These are phyloP conservation scores for Debaryomycetaceae sp. DNA, from an alignment of 1,139 yeast genomes.

Conservation along the genomic window DNA sequence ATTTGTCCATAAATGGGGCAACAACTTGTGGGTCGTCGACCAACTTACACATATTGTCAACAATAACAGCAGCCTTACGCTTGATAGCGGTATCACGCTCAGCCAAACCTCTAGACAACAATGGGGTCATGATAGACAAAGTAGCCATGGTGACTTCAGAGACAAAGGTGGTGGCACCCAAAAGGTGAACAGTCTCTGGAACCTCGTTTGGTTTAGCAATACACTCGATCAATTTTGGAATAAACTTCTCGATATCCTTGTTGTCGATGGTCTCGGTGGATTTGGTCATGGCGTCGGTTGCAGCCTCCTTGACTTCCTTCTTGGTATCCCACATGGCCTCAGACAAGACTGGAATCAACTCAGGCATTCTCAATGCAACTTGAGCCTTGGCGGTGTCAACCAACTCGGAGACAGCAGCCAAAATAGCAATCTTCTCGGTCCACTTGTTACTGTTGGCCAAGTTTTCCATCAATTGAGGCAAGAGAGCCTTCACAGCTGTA, in stretches of 20 bases:
- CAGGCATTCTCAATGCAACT: constrained; percentile 98
- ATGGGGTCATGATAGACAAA: constrained; percentile 98
- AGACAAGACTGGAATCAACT: constrained; percentile 94
- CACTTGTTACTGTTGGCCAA: constrained; percentile 82
- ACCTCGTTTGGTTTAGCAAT: constrained; percentile 96
- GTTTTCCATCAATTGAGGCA: constrained; percentile 74
- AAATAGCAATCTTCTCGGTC: constrained; percentile 95
- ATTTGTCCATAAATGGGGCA: constrained; percentile 96
- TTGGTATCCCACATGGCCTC: constrained; percentile 99
- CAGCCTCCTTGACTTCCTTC: constrained; percentile 95
- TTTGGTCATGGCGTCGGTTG: constrained; percentile 92
- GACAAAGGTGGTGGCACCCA: constrained; percentile 99
- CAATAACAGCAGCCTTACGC: constrained; percentile 99
- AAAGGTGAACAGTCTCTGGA: constrained; percentile 96
- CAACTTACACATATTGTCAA: constrained; percentile 99
- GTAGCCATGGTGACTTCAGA: constrained; percentile 99
- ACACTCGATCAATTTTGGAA: constrained; percentile 95
- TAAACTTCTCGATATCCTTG: constrained; percentile 99
- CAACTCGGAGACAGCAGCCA: constrained; percentile 77
- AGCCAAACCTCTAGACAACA: constrained; percentile 98
- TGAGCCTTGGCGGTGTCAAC: constrained; percentile 95
- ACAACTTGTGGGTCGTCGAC: constrained; percentile 99
- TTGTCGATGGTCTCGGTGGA: constrained; percentile 97
- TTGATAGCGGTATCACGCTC: constrained; percentile 99
- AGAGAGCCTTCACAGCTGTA: constrained; percentile 83